Evolutionary conservation across 1,284 basidiomycete genomes (phyloP), one percentile per base, ranked within the genome.

Genomic region (Cutaneotrichosporon cyanovorans): DNA sequence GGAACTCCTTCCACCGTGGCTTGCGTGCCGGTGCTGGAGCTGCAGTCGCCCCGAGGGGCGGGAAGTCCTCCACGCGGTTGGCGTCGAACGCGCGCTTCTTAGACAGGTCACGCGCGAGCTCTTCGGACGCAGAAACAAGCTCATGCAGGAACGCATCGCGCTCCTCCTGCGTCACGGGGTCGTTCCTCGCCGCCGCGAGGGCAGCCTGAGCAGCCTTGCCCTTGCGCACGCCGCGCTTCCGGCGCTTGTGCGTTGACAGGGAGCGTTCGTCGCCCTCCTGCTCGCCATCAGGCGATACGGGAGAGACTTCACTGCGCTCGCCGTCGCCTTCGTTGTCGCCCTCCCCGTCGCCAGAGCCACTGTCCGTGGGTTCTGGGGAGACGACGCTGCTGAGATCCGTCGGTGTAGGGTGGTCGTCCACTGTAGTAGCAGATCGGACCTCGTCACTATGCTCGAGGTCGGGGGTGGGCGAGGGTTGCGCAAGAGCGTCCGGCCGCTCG

Each of bases 51-150:
- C 70, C 68, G 0, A 72, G 54, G 22, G 66, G 66, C 14, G 70
- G 70, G 51, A 72, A 72, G 37, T 71, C 65, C 44, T 62, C 60
- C 18, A 57, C 46, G 18, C 58, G 50, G 14, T 48, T 57, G 8
- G 58, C 45, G 42, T 64, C 62, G 36, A 63, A 54, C 19, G 51
- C 55, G 41, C 53, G 61, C 38, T 58, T 56, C 43, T 68, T 68
- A 30, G 64, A 67, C 23, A 92, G 79, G 71, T 91, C 86, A 50
- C 88, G 78, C 14, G 85, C 89, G 23, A 92, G 77, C 8, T 80
- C 77, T 65, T 92, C 86, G 5, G 84, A 86, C 1, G 84, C 87
- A 40, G 77, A 77, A 4, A 87, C 87, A 28, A 91, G 78, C 8
- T 82, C 83, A 11, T 78, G 77, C 51, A 86, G 72, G 8, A 72